Evolutionary conservation across 306 rosid genomes (phyloP), one percentile per base, ranked within the genome.

Genomic region (Lagenaria siceraria): DNA sequence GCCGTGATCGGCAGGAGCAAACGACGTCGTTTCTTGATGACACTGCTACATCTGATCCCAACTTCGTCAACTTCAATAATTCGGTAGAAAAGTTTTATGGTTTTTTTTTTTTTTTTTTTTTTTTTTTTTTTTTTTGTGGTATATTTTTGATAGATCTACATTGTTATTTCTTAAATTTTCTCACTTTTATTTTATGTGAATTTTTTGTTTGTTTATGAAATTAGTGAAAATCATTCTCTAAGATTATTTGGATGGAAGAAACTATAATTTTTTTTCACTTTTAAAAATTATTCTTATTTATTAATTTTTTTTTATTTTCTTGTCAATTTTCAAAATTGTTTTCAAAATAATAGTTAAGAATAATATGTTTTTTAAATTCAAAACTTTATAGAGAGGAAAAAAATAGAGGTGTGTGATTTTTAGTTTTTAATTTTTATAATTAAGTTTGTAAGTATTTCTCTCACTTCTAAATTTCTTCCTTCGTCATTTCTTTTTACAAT

Each of bases 41-140:
- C 82, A 93, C 97, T 80, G 98, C 98, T 43, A 93, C 89, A 86
- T 93, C 98, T 36, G 51, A 65, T 82, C 87, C 85, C 76, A 53
- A 83, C 19, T 86, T 81, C n/a, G n/a, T n/a, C 71, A 87, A 87
- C 78, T 83, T 88, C 83, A 18, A 63, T 63, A 63, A 72, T 72
- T 82, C 80, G 82, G 98, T 89, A 84, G 5, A 21, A 19, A 25
- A 5, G 7, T 25, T 83, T 48, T 4, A 25, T 10, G 31, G 73
- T n/a, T 38, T 68, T 48, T 75, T 11, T 7, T 82, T 7, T 0
- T 40, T 71, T 69, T 29, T 55, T 63, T 2, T 60, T 61, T 18
- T 31, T 75, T 11, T 79, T 48, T 31, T 29, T 49, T n/a, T 51
- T 48, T 6, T 1, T 10, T 4, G 6, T 33, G 36, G 6, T 59